Conservation (phyloP, 805 yeast genomes). For the Jamesozyma rosinii region DNA sequence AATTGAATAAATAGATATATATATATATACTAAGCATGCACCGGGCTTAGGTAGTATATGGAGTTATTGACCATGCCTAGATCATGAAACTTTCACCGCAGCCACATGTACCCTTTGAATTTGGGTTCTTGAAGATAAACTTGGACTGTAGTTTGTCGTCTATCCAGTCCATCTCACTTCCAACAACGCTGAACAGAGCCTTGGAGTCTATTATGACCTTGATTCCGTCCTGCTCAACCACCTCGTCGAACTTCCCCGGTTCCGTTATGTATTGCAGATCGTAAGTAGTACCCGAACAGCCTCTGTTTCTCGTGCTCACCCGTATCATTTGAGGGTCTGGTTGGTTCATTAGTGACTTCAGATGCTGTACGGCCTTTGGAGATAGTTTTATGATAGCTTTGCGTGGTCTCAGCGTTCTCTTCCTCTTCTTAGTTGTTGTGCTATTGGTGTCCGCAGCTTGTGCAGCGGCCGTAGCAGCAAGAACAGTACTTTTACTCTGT, state of each 20-base stretch:
- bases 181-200: slow-evolving; percentile 90
- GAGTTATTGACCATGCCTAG: too few relatives aligned
- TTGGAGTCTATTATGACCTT: slow-evolving; percentile 89
- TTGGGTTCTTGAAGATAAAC: slow-evolving; percentile 90
- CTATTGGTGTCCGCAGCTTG: neutral
- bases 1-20: slow-evolving; percentile 1
- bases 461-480: neutral
- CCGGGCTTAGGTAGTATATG: too few relatives aligned
- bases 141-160: slow-evolving; percentile 85
- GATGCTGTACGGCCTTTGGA: slow-evolving; percentile 65
- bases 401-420: slow-evolving; percentile 73
- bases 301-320: slow-evolving; percentile 90
- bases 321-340: slow-evolving; percentile 87
- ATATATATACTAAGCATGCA: too few relatives aligned
- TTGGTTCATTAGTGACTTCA: slow-evolving; percentile 54
- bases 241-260: slow-evolving; percentile 94
- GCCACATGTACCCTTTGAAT: slow-evolving; percentile 96
- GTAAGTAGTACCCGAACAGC: slow-evolving; percentile 92
- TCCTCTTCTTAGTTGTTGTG: slow-evolving; percentile 27
- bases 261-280: slow-evolving; percentile 79
- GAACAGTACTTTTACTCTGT: too few relatives aligned
- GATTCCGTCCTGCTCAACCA: slow-evolving; percentile 87
- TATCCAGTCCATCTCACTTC: slow-evolving; percentile 97
- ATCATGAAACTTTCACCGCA: slow-evolving; percentile 99
- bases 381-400: slow-evolving; percentile 82